Conservation (phyloP, 768 basidiomycete species). For the Kwoniella dejecticola region DNA sequence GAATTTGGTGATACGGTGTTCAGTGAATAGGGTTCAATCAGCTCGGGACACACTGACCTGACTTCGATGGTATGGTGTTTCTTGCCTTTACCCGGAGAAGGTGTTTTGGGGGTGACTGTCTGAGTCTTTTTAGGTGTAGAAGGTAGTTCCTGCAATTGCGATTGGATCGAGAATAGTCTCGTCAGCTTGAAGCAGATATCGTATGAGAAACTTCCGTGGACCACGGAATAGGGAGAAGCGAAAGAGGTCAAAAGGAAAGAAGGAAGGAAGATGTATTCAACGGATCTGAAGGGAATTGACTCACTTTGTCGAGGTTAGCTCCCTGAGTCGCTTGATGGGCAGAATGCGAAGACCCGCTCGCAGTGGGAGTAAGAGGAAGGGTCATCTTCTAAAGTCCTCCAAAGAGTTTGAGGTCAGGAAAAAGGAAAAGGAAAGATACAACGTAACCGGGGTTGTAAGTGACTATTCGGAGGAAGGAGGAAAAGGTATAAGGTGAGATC, state of each 20-base stretch:
- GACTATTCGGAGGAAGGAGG: neutral
- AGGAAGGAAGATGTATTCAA: neutral
- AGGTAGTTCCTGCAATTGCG: neutral
- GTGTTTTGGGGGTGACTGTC: neutral
- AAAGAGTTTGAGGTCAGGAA: neutral
- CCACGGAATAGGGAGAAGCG: neutral
- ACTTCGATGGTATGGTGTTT: neutral
- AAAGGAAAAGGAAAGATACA: neutral
- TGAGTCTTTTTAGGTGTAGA: neutral
- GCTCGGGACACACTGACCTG: too few relatives aligned
- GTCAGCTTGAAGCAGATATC: neutral
- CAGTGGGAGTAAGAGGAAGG: neutral
- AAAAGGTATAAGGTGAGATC: neutral
- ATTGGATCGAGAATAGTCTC: constrained; percentile 3
- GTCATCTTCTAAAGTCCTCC: constrained; percentile 3
- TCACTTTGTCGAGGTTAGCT: constrained; percentile 12
- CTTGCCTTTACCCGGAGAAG: neutral
- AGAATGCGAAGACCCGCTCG: neutral
- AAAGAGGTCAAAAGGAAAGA: neutral
- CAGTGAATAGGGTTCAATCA: neutral
- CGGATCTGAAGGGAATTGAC: neutral
- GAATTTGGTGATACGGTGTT: neutral
- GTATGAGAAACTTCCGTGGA: too few relatives aligned
- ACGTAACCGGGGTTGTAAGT: neutral
- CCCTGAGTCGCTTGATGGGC: neutral